Base-by-base conservation (phyloP, 768 basidiomycete genomes). In the Sarcodon sp. region DNA sequence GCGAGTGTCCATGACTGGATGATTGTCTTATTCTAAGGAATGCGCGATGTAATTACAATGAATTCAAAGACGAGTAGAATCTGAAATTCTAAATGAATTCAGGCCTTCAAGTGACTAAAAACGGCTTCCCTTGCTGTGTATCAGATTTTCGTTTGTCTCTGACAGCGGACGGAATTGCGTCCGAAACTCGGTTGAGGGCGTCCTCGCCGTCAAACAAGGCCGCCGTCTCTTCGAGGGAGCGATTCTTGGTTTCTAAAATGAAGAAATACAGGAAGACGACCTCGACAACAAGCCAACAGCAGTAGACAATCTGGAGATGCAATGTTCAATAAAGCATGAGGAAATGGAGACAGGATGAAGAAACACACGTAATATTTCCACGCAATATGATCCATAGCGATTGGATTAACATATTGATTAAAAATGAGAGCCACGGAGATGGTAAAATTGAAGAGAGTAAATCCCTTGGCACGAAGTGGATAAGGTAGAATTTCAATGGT, bases 401-500 rank as follows among this genome's bases (percentile, higher is more conserved):
- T 75, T 34, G 87, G 88, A 69, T 90, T 90, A 61, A 82, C 78
- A 58, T 89, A 87, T 65, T 88, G 87, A 61, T 89, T 90, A 66
- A 93, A 87, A 63, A 93, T 85, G 55, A 91, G 78, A 6, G 87
- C 75, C 48, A 83, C 54, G 10, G 85, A 87, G 60, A 87, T 76
- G 50, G 75, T 66, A 61, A 91, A 83, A 65, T 78, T 84, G 72
- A 90, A 87, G 48, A 90, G 57, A 54, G 73, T 83, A 69, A 87
- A 80, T 47, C 88, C 87, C 70, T 89, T 91, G 54, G 87, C 87
- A 62, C 89, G 87, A 49, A 92, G 69, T 32, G 69, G 65, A 68
- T 73, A 90, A 5, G 89, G 89, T 47, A 92, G 67, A 64, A 93
- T 92, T 64, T 94, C 91, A 53, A 91, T 74, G 39, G 87, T 86